Conservation (phyloP, 768 basidiomycete genomes). For the Leccinum sublutescens region DNA sequence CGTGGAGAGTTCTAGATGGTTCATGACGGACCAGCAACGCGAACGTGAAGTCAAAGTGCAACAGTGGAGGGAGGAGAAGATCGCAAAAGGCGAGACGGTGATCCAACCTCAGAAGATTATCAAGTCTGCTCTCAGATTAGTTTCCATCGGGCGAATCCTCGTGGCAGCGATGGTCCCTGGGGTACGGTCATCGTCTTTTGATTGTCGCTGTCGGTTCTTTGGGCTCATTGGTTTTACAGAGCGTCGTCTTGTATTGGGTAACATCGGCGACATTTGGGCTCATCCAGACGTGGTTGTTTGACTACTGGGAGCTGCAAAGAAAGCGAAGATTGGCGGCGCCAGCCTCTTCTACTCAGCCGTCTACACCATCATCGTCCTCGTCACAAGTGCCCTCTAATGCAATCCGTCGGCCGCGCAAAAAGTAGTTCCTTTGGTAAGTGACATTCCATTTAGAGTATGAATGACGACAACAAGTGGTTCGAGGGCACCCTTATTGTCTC, state of each 20-base stretch:
- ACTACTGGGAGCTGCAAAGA: slow-evolving; percentile 56
- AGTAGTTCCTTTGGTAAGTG: slow-evolving; percentile 22
- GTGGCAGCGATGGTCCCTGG: slow-evolving; percentile 70
- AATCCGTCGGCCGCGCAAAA: slow-evolving; percentile 6
- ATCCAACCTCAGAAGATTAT: slow-evolving; percentile 49
- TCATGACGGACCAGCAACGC: slow-evolving; percentile 57
- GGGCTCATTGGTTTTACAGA: slow-evolving; percentile 32
- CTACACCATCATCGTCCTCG: background rate
- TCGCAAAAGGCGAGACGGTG: slow-evolving; percentile 43
- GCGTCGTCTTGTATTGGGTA: slow-evolving; percentile 73
- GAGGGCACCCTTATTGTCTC: slow-evolving; percentile 55
- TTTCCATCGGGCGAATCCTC: slow-evolving; percentile 67
- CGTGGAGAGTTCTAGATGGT: slow-evolving; percentile 75
- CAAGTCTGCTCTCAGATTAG: slow-evolving; percentile 51
- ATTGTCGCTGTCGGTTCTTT: background rate
- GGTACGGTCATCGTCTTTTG: slow-evolving; percentile 38
- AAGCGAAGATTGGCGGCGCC: slow-evolving; percentile 20
- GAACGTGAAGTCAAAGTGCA: slow-evolving; percentile 49
- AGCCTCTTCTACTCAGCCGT: background rate
- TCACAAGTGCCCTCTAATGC: background rate
- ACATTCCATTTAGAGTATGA: slow-evolving; percentile 20
- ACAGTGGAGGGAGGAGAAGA: slow-evolving; percentile 44
- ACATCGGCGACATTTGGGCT: slow-evolving; percentile 74
- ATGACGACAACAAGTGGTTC: slow-evolving; percentile 76
- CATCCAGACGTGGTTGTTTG: slow-evolving; percentile 70